Percentiles rank a stretch among this genome's conserved stretches.
phyloP scores from a whole-genome alignment of 2,329 filamentous ascomycete species.

The Fusarium nodosum region DNA sequence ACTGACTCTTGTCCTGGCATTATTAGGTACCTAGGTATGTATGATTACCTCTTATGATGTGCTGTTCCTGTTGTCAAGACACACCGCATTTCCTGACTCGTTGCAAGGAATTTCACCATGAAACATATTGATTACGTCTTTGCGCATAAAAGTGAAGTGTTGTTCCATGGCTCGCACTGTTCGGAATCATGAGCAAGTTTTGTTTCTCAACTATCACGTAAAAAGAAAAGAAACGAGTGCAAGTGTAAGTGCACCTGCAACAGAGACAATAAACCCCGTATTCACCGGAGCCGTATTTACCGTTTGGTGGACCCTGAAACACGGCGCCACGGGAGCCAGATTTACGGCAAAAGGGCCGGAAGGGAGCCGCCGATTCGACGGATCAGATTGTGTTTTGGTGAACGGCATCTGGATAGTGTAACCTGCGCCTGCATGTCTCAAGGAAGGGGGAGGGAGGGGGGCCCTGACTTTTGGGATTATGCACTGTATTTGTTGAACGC shows the following conservation, averaged over 20 bases:
- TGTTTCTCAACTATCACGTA: background rate
- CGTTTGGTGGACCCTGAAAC: slow-evolving; percentile 33
- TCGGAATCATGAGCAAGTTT: background rate
- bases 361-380: slow-evolving; percentile 26
- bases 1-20: background rate
- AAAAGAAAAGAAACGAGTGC: background rate
- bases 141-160: background rate
- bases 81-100: slow-evolving; percentile 21
- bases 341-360: slow-evolving; percentile 20
- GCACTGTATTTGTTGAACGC: slow-evolving; percentile 42
- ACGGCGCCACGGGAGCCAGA: slow-evolving; percentile 30
- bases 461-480: slow-evolving; percentile 19
- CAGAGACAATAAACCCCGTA: slow-evolving; percentile 9
- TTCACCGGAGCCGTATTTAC: slow-evolving; percentile 18
- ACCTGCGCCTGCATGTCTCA: background rate
- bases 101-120: slow-evolving; percentile 3
- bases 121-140: background rate
- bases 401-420: slow-evolving; percentile 6
- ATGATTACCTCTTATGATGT: background rate
- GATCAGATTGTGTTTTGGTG: slow-evolving; percentile 8
- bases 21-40: background rate
- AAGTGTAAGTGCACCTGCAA: background rate
- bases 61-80: background rate
- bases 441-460: background rate
- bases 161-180: slow-evolving; percentile 2